Evolutionary conservation across 31 red algal genomes (phyloP), one percentile per base, ranked within the genome.

Genomic region (Endocladia muricata): DNA sequence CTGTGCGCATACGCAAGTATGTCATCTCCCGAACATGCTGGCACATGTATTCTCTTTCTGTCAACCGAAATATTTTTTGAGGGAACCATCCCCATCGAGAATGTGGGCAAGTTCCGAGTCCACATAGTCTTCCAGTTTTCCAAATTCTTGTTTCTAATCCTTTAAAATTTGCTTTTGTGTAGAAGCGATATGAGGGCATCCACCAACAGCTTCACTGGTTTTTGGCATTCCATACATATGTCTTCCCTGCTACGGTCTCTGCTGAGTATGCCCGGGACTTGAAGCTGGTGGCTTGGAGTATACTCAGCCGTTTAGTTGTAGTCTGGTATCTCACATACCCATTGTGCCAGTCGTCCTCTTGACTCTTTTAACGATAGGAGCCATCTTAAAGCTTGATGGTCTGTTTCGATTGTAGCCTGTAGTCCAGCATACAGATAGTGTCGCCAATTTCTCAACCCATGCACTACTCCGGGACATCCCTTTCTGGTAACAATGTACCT

Each of bases 371-470:
- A 19, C 11, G 11, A 13, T 19, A 49, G 8, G 8, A 49, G 44
- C 44, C 44, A 49, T 49, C 19, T 49, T 19, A 49, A 19, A 49
- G 44, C 8, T 8, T 19, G 19, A 49, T 49, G 44, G 44, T 49
- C 44, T 8, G 44, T 49, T 13, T 25, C 26, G 7, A 61, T 29
- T 8, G 11, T 25, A 7, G 29, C 58, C 8, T 25, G 7, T 25
- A n/a, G 15, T 25, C 41, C 65, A 41, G 32, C 65, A 15, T 70
- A 36, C 65, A 70, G 15, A 36, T 70, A 40, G 65, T 36, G 65
- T 9, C 65, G 11, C 65, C 65, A 70, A 15, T 42, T 70, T 25
- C 29, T 15, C 29, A 70, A 8, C 65, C n/a, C 65, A 25, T 70
- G 65, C 5, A 70, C 65, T 36, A 70, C 65, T 17, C 32, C 65